Conservation (phyloP, 2,329 filamentous ascomycete genomes). For the Phialophora tarda region DNA sequence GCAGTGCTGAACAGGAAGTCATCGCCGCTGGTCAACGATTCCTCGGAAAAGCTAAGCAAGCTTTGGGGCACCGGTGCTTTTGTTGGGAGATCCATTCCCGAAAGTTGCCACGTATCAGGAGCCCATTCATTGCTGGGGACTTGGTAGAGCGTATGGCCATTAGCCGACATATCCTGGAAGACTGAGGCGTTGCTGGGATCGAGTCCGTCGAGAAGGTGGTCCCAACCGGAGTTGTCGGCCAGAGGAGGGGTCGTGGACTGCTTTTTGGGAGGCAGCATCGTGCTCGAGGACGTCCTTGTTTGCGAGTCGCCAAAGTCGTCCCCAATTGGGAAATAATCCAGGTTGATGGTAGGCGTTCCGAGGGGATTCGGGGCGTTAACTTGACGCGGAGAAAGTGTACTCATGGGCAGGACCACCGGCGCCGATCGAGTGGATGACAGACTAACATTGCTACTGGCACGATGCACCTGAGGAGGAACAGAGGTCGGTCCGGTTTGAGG, state of each 20-base stretch:
- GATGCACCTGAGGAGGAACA: constrained; percentile 20
- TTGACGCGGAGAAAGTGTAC: constrained; percentile 24
- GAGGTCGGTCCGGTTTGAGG: constrained; percentile 25
- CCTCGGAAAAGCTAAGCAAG: constrained; percentile 65
- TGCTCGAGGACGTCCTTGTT: constrained; percentile 47
- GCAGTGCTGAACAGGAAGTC: constrained; percentile 47
- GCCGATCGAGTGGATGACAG: constrained; percentile 38
- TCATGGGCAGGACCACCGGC: constrained; percentile 26
- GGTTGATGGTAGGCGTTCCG: constrained; percentile 48
- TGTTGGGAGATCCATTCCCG: constrained; percentile 45
- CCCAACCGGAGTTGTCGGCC: constrained; percentile 71
- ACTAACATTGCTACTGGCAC: constrained; percentile 36
- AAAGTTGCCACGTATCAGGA: constrained; percentile 48
- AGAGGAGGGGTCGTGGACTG: constrained; percentile 44
- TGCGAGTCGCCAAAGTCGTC: constrained; percentile 41
- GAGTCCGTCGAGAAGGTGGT: constrained; percentile 77
- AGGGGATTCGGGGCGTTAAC: constrained; percentile 17
- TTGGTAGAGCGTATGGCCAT: constrained; percentile 29
- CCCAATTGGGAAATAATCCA: constrained; percentile 64
- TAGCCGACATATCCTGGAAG: constrained; percentile 43
- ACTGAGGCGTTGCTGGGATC: constrained; percentile 58
- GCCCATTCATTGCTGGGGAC: constrained; percentile 46
- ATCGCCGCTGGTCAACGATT: constrained; percentile 62
- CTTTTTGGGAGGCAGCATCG: constrained; percentile 49
- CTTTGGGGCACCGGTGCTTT: constrained; percentile 53